These are phyloP conservation scores for Cordyceps fumosorosea DNA, from an alignment of 2,329 filamentous ascomycete species.

Conservation along the genomic window DNA sequence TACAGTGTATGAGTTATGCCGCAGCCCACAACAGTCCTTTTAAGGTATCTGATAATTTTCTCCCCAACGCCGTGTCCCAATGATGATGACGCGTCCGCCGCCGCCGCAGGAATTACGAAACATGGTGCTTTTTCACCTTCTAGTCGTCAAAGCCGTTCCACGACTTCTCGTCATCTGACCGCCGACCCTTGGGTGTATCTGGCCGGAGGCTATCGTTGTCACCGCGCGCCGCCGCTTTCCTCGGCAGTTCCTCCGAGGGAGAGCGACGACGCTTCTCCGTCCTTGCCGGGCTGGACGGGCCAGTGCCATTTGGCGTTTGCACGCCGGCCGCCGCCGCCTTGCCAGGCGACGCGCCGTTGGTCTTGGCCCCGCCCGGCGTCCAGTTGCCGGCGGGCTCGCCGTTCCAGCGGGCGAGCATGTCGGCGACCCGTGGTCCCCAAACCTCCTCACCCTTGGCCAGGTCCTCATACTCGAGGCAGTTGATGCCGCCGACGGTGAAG, in stretches of 20 bases:
- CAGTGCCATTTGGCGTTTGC: constrained; percentile 14
- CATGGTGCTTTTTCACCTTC: background rate
- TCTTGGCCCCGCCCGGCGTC: constrained; percentile 15
- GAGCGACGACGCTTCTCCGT: constrained; percentile 26
- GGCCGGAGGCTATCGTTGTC: constrained; percentile 1
- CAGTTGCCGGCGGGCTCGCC: constrained; percentile 24
- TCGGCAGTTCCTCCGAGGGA: constrained; percentile 22
- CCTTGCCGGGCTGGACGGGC: constrained; percentile 11
- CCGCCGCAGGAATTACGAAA: background rate
- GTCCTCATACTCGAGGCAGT: constrained; percentile 73
- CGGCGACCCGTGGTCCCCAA: constrained; percentile 69
- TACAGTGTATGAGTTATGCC: constrained; percentile 5
- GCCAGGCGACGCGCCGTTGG: constrained; percentile 15
- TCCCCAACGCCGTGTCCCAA: background rate
- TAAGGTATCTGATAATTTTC: background rate
- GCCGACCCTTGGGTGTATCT: constrained; percentile 16
- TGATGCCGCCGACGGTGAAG: constrained; percentile 63
- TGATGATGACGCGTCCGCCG: background rate
- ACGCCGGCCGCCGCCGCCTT: background rate
- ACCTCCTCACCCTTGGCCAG: constrained; percentile 68
- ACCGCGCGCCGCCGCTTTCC: constrained; percentile 23
- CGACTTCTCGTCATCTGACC: constrained; percentile 34
- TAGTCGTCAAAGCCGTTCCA: constrained; percentile 38
- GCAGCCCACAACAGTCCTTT: background rate
- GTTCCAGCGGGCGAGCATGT: constrained; percentile 41